Evolutionary conservation across 2,329 filamentous ascomycete genomes (phyloP), one percentile per base, ranked within the genome.

Genomic region (Xylariaceae sp.): DNA sequence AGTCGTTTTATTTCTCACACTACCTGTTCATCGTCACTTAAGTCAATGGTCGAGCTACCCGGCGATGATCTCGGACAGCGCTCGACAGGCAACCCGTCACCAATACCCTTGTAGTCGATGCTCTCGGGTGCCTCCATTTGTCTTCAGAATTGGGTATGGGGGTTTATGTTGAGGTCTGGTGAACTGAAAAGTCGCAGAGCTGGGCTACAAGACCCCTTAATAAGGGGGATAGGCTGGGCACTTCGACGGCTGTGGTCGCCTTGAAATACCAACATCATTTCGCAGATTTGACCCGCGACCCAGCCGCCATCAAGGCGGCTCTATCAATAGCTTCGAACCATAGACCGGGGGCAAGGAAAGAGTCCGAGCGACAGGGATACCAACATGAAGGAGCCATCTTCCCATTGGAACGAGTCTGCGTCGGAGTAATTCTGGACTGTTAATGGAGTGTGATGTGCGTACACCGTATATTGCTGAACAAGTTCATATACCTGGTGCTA

Each of bases 21-120:
- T n/a, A 27, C 47, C 43, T 57, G 54, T 37, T 59, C 61, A 30
- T 58, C 56, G 26, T 62, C 59, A 11, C 48, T 55, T 27, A 64
- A 45, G 26, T 53, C 62, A 30, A 66, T 52, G 5, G 54, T 32
- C 1, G 57, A 61, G 40, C 54, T 59, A 40, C 56, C 42, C 11
- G 59, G 55, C 29, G 61, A 63, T 48, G 57, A 52, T 9, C 61
- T 58, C 11, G 53, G 55, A 50, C 53, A 51, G 27, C 56, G 43
- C 26, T 26, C 27, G 31, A 61, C 55, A 30, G 51, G 31, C 6
- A 60, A 47, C 7, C 57, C 61, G 26, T 51, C 62, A n/a, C 62
- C 62, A 50, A 64, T 57, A 7, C 64, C 62, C 47, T 51, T 58
- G 19, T 60, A 65, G 29, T 65, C 60, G 26, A 64, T 59, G 26